Percentiles rank a stretch among this genome's conserved stretches.
Conservation (phyloP, 2,329 filamentous ascomycete genomes). For the Pyrenophora teres region DNA sequence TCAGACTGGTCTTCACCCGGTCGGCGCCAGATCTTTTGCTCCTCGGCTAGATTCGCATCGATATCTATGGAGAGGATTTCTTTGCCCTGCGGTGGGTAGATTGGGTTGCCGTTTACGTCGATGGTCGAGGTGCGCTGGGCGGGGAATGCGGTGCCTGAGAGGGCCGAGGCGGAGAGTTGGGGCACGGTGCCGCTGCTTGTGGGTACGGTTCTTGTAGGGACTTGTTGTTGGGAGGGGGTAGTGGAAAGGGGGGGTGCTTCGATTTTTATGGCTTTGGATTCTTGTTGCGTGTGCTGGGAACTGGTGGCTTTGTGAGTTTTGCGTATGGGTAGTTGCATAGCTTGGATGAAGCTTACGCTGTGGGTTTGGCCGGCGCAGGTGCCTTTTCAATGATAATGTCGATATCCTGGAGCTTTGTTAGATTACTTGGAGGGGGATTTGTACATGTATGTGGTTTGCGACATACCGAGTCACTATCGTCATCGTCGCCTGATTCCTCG, state of each 20-base stretch:
- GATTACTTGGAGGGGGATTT: conserved; percentile 16
- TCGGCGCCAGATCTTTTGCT: conserved; percentile 91
- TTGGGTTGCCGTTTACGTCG: conserved; percentile 80
- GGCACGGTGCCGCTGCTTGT: conserved; percentile 22
- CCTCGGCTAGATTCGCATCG: conserved; percentile 62
- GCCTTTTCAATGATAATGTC: conserved; percentile 58
- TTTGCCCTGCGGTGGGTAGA: conserved; percentile 74
- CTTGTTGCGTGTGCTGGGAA: conserved; percentile 4
- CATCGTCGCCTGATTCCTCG: conserved; percentile 53
- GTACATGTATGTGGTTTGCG: background rate
- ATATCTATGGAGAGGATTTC: conserved; percentile 67
- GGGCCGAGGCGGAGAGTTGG: conserved; percentile 24
- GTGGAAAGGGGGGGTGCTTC: conserved; percentile 37
- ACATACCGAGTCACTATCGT: conserved; percentile 52
- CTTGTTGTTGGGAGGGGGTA: conserved; percentile 24
- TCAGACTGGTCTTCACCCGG: conserved; percentile 94
- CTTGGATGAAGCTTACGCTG: conserved; percentile 25
- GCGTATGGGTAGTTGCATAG: conserved; percentile 10
- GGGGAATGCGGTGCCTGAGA: conserved; percentile 57
- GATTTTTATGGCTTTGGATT: conserved; percentile 47
- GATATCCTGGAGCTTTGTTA: conserved; percentile 51
- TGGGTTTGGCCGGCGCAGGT: conserved; percentile 48
- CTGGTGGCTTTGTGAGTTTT: conserved; percentile 20
- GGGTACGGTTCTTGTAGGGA: conserved; percentile 7
- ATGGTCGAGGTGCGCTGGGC: conserved; percentile 76